Evolutionary conservation across 2,329 filamentous ascomycete genomes (phyloP), one percentile per base, ranked within the genome.

Genomic region (Gliomastix tumulicola): DNA sequence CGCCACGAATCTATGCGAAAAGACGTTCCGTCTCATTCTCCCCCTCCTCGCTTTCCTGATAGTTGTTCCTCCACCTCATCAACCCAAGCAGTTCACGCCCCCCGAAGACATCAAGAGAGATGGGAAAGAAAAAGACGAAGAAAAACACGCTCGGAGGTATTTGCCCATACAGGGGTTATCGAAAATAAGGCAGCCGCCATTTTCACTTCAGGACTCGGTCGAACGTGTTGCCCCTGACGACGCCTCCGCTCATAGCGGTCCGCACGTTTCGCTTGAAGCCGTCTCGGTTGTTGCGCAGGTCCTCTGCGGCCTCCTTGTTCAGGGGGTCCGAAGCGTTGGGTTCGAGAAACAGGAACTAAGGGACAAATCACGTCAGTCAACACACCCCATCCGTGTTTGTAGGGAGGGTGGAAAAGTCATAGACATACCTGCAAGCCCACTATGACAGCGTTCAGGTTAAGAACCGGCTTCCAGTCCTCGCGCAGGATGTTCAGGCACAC

Each of bases 381-480:
- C 11, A 8, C 17, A 10, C 7, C 7, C 33, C 18, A 21, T 34
- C 12, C 15, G 18, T 35, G n/a, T n/a, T n/a, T n/a, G n/a, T n/a
- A n/a, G n/a, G n/a, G n/a, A n/a, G n/a, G n/a, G n/a, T n/a, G 10
- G 25, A n/a, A 28, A 16, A 28, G 25, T n/a, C 4, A 17, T 25
- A n/a, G 20, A 54, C 68, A 30, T 65, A 87, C 83, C 76, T 89
- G 87, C 56, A 98, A 66, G 30, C 92, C 92, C 36, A 97, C 88
- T 48, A 98, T 92, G 28, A 97, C 88, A 13, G 92, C 89, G 56
- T 97, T 96, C 57, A 98, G 63, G 60, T 97, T 97, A 56, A 98
- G 67, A 31, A 98, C 92, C 0, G 92, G 92, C 71, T 97, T 98
- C 92, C 92, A 98, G 67, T 98, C 92, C 66, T 98, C 92, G 43